These are phyloP conservation scores for Tolypocladium paradoxum DNA, from an alignment of 2,329 filamentous ascomycete genomes.

Conservation along the genomic window DNA sequence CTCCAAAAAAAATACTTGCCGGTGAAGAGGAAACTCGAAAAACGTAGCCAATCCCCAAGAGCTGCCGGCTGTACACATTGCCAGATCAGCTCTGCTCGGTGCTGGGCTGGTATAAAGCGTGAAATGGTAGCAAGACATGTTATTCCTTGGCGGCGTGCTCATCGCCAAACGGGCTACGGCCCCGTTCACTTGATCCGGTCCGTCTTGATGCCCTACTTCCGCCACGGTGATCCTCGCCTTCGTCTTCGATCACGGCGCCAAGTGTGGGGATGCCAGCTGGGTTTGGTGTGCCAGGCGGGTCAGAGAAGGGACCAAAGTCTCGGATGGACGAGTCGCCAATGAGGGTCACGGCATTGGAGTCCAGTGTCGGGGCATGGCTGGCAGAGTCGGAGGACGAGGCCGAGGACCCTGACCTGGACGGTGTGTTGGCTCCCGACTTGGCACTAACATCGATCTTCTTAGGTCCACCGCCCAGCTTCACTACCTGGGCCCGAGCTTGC, in stretches of 20 bases:
- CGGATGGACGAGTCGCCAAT: constrained; percentile 37
- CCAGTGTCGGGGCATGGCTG: constrained; percentile 15
- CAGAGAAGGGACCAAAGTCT: constrained; percentile 50
- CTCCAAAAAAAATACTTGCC: not conserved
- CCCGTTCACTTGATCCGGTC: constrained; percentile 16
- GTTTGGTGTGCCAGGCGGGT: constrained; percentile 32
- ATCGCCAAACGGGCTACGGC: constrained; percentile 44
- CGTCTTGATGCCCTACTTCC: constrained; percentile 16
- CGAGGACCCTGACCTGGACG: constrained; percentile 10
- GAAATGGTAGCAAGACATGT: constrained; percentile 6
- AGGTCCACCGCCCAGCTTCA: constrained; percentile 42
- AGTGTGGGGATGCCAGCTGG: constrained; percentile 32
- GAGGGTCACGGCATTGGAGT: constrained; percentile 35
- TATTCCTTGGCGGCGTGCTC: constrained; percentile 45
- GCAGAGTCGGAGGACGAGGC: constrained; percentile 7
- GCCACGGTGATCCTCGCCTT: constrained; percentile 28
- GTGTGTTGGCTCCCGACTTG: constrained; percentile 24
- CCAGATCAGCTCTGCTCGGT: not conserved
- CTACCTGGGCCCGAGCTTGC: constrained; percentile 46
- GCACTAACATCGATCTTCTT: constrained; percentile 33
- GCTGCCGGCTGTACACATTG: not conserved
- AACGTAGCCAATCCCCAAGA: not conserved
- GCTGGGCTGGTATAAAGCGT: not conserved
- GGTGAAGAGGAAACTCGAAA: not conserved
- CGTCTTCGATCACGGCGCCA: constrained; percentile 45